These are phyloP conservation scores for Plantago lanceolata DNA, from an alignment of 305 asterid species.

Conservation along the genomic window DNA sequence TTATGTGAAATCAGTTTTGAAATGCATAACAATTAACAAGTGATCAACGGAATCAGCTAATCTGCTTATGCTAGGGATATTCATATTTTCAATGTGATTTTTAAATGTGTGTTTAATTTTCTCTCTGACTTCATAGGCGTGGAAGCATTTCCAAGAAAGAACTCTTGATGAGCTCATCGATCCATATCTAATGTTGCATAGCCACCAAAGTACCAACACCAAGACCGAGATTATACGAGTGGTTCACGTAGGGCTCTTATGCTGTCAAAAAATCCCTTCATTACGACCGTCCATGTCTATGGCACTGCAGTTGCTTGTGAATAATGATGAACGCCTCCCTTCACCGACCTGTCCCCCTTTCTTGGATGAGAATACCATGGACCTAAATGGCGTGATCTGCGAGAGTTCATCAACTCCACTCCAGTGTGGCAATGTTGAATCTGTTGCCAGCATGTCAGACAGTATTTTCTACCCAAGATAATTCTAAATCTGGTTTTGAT, in stretches of 20 bases:
- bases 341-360: slow-evolving; percentile 70
- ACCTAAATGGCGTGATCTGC: slow-evolving; percentile 33
- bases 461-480: slow-evolving; percentile 63
- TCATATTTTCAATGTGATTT: neutral
- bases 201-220: slow-evolving; percentile 27
- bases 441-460: slow-evolving; percentile 51
- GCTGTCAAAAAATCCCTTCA: slow-evolving; percentile 62
- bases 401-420: slow-evolving; percentile 19
- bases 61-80: no score
- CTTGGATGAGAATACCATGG: slow-evolving; percentile 58
- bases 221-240: slow-evolving; percentile 44
- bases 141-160: slow-evolving; percentile 58
- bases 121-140: slow-evolving; percentile 38
- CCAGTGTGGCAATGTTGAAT: slow-evolving; percentile 28
- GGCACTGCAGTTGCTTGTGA: slow-evolving; percentile 53
- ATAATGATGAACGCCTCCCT: slow-evolving; percentile 49
- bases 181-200: slow-evolving; percentile 51
- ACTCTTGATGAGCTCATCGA: slow-evolving; percentile 53
- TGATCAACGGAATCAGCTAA: no score
- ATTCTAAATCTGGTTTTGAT: neutral
- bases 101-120: neutral
- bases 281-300: slow-evolving; percentile 64
- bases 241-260: slow-evolving; percentile 63
- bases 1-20: no score
- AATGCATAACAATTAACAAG: no score